A percentile compares a stretch with the other conserved stretches of the same genome.
Conservation (phyloP, 1,284 basidiomycete species). For the Xerocomus cyaneibrunnescens region DNA sequence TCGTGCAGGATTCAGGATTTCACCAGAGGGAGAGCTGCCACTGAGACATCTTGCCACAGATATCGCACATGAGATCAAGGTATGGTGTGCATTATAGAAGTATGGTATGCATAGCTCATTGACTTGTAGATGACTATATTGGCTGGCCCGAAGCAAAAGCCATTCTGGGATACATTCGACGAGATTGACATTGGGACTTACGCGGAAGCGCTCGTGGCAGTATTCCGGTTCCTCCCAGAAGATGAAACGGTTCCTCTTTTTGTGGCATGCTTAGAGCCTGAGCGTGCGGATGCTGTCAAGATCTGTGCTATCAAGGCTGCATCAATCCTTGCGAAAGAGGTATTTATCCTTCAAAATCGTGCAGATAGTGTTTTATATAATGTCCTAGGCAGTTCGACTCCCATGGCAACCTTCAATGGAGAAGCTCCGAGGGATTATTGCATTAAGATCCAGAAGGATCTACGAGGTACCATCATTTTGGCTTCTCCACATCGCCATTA, state of each 20-base stretch:
- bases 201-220: slow-evolving; percentile 68
- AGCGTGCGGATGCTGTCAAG: slow-evolving; percentile 78
- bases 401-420: slow-evolving; percentile 57
- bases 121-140: slow-evolving; percentile 44
- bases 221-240: slow-evolving; percentile 68
- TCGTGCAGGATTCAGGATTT: slow-evolving; percentile 72
- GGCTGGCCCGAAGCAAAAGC: slow-evolving; percentile 50
- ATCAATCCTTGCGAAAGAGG: slow-evolving; percentile 33
- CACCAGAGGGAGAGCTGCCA: slow-evolving; percentile 66
- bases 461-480: slow-evolving; percentile 46
- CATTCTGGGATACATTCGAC: slow-evolving; percentile 70
- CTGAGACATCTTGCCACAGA: slow-evolving; percentile 70
- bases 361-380: slow-evolving; percentile 6
- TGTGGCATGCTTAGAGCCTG: slow-evolving; percentile 63
- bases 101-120: slow-evolving; percentile 3
- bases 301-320: slow-evolving; percentile 70
- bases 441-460: slow-evolving; percentile 52
- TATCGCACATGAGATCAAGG: slow-evolving; percentile 78
- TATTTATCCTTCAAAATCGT: slow-evolving; percentile 21
- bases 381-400: slow-evolving; percentile 49
- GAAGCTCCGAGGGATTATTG: slow-evolving; percentile 45
- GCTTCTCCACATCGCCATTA: slow-evolving; percentile 8
- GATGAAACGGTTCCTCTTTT: slow-evolving; percentile 64
- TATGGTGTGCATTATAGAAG: slow-evolving; percentile 27
- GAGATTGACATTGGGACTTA: slow-evolving; percentile 80